A percentile compares a stretch with the other conserved stretches of the same genome.
Conservation (phyloP, 2,329 filamentous ascomycete species). For the Pseudopyricularia cyperi region DNA sequence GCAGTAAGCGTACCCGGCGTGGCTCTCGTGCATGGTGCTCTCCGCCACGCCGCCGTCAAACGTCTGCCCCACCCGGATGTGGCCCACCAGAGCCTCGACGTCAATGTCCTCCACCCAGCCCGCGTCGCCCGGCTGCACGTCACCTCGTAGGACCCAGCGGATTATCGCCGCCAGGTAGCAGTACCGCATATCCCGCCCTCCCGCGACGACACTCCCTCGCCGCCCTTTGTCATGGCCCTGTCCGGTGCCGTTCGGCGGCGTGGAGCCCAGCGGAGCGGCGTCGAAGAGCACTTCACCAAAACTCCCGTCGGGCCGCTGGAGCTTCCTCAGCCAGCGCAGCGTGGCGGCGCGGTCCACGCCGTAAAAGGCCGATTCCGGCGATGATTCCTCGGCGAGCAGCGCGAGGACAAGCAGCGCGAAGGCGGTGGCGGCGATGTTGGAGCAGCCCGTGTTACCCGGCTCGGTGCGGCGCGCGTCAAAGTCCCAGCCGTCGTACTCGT, state of each 20-base stretch:
- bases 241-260: no score
- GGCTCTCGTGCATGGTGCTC: constrained; percentile 66
- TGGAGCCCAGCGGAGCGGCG: no score
- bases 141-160: constrained; percentile 67
- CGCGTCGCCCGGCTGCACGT: constrained; percentile 32
- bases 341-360: constrained; percentile 56
- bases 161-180: constrained; percentile 76
- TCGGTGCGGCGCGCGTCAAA: constrained; percentile 27
- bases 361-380: constrained; percentile 32
- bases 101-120: constrained; percentile 60
- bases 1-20: constrained; percentile 87
- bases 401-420: constrained; percentile 72
- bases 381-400: constrained; percentile 25
- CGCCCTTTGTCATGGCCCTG: constrained; percentile 19
- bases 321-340: constrained; percentile 56
- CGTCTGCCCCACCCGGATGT: constrained; percentile 52
- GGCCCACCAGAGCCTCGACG: constrained; percentile 52
- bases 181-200: constrained; percentile 74
- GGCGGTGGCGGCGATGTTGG: constrained; percentile 77
- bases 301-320: constrained; percentile 78
- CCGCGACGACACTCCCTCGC: constrained; percentile 40
- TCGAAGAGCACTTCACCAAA: constrained; percentile 72
- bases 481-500: constrained; percentile 14
- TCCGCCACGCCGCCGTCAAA: constrained; percentile 82
- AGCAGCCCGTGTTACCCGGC: constrained; percentile 28